Conservation (phyloP, 2,329 filamentous ascomycete species). For the Nothophaeocryptopus gaeumannii region DNA sequence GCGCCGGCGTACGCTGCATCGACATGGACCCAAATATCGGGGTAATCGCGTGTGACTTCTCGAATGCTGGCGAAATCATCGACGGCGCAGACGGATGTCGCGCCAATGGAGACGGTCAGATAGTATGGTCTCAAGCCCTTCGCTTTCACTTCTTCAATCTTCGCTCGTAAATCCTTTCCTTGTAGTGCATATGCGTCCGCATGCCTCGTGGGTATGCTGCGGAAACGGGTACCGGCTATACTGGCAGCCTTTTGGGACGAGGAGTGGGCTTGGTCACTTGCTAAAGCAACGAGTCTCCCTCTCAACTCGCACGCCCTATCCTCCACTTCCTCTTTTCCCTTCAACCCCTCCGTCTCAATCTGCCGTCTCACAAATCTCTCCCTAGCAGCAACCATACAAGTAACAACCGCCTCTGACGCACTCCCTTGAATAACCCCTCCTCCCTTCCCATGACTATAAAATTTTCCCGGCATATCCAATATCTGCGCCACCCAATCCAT, state of each 20-base stretch:
- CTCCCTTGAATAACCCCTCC: slow-evolving; percentile 94
- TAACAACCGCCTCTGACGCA: slow-evolving; percentile 82
- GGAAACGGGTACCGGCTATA: slow-evolving; percentile 80
- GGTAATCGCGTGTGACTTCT: slow-evolving; percentile 52
- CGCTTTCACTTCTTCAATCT: slow-evolving; percentile 62
- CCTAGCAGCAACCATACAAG: slow-evolving; percentile 80
- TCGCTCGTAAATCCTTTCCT: slow-evolving; percentile 57
- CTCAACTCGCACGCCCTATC: slow-evolving; percentile 66
- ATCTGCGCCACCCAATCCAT: slow-evolving; percentile 86
- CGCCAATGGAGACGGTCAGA: slow-evolving; percentile 78
- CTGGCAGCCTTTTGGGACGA: slow-evolving; percentile 83
- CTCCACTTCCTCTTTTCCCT: slow-evolving; percentile 57
- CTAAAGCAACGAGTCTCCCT: slow-evolving; percentile 73
- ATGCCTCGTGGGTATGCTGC: slow-evolving; percentile 61
- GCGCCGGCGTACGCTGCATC: slow-evolving; percentile 91
- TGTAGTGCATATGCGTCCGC: slow-evolving; percentile 69
- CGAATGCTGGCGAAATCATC: slow-evolving; percentile 76
- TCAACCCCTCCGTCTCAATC: slow-evolving; percentile 49
- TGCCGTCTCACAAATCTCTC: slow-evolving; percentile 70
- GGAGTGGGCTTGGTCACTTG: slow-evolving; percentile 75
- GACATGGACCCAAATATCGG: slow-evolving; percentile 81
- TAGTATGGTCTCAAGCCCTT: slow-evolving; percentile 81
- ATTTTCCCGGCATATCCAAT: slow-evolving; percentile 69
- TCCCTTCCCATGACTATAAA: slow-evolving; percentile 69
- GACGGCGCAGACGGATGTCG: slow-evolving; percentile 82